Base-by-base conservation (phyloP, 768 basidiomycete genomes). In the Panaeolus papilionaceus region DNA sequence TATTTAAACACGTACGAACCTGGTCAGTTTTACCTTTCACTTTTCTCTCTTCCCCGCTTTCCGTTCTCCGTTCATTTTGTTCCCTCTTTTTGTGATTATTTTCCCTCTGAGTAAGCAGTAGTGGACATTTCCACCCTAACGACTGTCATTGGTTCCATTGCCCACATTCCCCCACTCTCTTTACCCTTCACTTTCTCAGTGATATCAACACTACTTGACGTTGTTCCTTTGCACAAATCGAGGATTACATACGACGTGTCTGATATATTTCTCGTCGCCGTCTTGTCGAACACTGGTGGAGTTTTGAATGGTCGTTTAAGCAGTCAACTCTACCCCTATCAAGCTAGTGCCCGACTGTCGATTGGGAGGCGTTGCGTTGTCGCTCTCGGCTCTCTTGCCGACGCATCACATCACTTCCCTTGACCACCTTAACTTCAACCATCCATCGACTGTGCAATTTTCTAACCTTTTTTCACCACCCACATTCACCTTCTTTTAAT, bases 1-100 rank as follows among this genome's bases (percentile, higher is more conserved):
- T 58, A 58, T 58, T 33, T 58, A 58, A 58, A 37, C 4, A 58
- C 26, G 18, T 33, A 58, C 54, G 54, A 58, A 58, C 54, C 54
- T 58, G 54, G 54, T 58, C 28, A 58, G 54, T 58, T 33, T 58
- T 33, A 58, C 54, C 33, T 58, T 58, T 16, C 28, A 11, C 54
- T 16, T 33, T 23, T 58, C 49, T 12, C 23, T 20, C 49, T 6
- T 58, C 28, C 47, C 54, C 54, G 28, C 54, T 12, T 58, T 18
- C 33, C 14, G 6, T 37, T 33, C 6, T 23, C 47, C 26, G 6
- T 51, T 23, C 12, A 51, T 51, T 51, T 18, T 23, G 47, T 51
- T 9, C 23, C 23, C 18, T 23, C 20, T 51, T 58, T 58, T 58
- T 9, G 45, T 45, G 45, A 7, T 45, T 45, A 16, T 58, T 33